Evolutionary conservation across 2,329 filamentous ascomycete genomes (phyloP), one percentile per base, ranked within the genome.

Genomic region (Talaromyces sp.): DNA sequence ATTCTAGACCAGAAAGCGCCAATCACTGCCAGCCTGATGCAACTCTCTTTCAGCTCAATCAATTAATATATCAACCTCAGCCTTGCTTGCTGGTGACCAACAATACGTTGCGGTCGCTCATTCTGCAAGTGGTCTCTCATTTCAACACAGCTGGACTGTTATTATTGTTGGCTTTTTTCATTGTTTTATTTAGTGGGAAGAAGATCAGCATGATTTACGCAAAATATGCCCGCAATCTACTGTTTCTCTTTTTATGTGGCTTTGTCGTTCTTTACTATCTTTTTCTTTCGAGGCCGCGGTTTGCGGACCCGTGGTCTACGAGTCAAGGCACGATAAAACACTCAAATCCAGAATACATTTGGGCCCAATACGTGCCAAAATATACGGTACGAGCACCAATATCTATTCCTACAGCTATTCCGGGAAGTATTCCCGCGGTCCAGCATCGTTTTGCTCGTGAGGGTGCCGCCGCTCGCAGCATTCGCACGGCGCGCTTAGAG

Each of bases 401-500:
- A 32, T 7, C 51, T 17, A n/a, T 59, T 19, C 51, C 57, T 31
- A 19, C 51, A 29, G 13, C 38, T 14, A 11, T 49, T 9, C 38
- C 26, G 2, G 13, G 49, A 4, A 59, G 57, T 11, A 59, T 59
- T 14, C 57, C 57, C 13, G 14, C 19, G 2, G 49, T 59, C 43
- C 59, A 61, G 51, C 35, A 61, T 32, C n/a, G 29, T 29, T 61
- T 61, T 19, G 26, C 55, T 7, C 19, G 11, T 6, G 59, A 61
- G 10, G 21, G 19, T 8, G n/a, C 29, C 11, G 50, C 55, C 17
- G 32, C 29, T 17, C 59, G 46, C 10, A 21, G 29, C 2, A 24
- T 58, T 29, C 55, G 59, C 6, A 10, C 24, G 21, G 50, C 59
- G 27, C 49, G 59, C 53, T 21, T 61, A 10, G 77, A 79, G 5